Conservation (phyloP, 1,139 yeast genomes). For the Lodderomyces parapsilosis region DNA sequence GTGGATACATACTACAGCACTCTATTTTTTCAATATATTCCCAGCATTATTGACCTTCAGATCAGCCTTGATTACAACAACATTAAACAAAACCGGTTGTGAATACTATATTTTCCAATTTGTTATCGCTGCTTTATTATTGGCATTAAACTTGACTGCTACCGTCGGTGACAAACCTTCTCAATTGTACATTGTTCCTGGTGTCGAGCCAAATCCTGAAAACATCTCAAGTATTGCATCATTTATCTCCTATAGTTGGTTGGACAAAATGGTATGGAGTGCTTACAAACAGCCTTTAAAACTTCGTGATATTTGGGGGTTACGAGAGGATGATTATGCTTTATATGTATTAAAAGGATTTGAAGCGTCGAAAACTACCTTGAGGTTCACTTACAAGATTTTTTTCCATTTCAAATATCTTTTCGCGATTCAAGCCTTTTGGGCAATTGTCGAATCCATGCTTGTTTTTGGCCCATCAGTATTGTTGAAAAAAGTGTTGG, state of each 20-base stretch:
- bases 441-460: slow-evolving; percentile 68
- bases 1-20: slow-evolving; percentile 67
- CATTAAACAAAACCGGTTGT: slow-evolving; percentile 17
- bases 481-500: slow-evolving; percentile 72
- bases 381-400: slow-evolving; percentile 57
- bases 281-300: slow-evolving; percentile 60
- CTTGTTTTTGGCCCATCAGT: slow-evolving; percentile 77
- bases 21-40: slow-evolving; percentile 54
- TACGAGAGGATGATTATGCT: slow-evolving; percentile 79
- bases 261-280: slow-evolving; percentile 64
- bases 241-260: slow-evolving; percentile 73
- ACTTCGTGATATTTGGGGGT: slow-evolving; percentile 78
- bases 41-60: slow-evolving; percentile 60
- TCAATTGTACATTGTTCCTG: slow-evolving; percentile 47
- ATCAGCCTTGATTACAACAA: slow-evolving; percentile 55
- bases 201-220: slow-evolving; percentile 75
- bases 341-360: slow-evolving; percentile 63
- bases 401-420: slow-evolving; percentile 61
- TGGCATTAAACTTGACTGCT: slow-evolving; percentile 59
- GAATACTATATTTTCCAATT: slow-evolving; percentile 51
- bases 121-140: slow-evolving; percentile 39
- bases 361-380: slow-evolving; percentile 44
- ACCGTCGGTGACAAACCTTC: slow-evolving; percentile 64
- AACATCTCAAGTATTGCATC: slow-evolving; percentile 59
- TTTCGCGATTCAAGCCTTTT: slow-evolving; percentile 63